phyloP scores from a whole-genome alignment of 805 yeast genomes.

The Lipomyces anomalus region DNA sequence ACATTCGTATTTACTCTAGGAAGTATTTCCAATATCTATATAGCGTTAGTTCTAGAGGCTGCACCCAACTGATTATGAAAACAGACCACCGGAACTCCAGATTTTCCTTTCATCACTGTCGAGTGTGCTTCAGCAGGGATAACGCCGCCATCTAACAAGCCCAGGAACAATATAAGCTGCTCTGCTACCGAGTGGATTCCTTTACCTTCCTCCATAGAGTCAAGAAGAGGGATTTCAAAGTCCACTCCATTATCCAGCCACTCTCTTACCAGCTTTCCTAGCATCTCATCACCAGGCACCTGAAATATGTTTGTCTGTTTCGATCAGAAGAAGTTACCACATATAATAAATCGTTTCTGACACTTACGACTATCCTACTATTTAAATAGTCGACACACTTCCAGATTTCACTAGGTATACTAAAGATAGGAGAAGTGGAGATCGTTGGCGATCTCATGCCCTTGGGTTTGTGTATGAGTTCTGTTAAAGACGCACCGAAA shows the following conservation, averaged over 20 bases:
- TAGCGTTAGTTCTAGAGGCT: too few relatives aligned
- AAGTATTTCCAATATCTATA: conserved; percentile 36
- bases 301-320: conserved; percentile 9
- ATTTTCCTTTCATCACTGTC: conserved; percentile 28
- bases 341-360: conserved; percentile 16
- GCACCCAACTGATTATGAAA: too few relatives aligned
- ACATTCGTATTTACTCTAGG: conserved; percentile 42
- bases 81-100: conserved; percentile 31
- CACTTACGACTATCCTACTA: conserved; percentile 27
- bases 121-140: conserved; percentile 32
- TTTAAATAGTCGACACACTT: conserved; percentile 35
- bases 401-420: conserved; percentile 35
- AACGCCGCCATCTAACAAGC: conserved; percentile 40
- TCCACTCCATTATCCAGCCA: conserved; percentile 34
- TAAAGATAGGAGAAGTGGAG: conserved; percentile 8
- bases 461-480: conserved; percentile 13
- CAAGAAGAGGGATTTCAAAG: conserved; percentile 30
- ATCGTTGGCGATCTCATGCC: conserved; percentile 8
- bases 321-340: neutral
- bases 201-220: conserved; percentile 26
- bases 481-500: conserved; percentile 32
- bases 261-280: conserved; percentile 30
- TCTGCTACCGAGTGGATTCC: conserved; percentile 42
- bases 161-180: conserved; percentile 30
- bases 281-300: conserved; percentile 21